Conservation (phyloP, 2,329 filamentous ascomycete genomes). For the Botryotinia globosa region DNA sequence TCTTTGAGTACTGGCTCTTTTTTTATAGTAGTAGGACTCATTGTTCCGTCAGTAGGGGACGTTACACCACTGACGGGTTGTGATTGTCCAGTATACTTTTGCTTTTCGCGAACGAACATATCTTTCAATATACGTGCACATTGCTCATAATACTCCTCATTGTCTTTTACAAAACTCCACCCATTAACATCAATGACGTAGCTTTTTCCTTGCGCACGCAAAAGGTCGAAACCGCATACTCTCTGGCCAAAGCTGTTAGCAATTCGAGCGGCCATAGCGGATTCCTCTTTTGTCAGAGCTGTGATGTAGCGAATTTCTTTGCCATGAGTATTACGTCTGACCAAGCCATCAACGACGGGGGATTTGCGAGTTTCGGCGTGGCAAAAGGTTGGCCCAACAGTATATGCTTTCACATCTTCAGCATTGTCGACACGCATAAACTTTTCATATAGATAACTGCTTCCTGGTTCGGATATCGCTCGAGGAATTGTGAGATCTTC, state of each 20-base stretch:
- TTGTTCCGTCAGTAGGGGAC: slow-evolving; percentile 25
- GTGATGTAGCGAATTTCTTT: slow-evolving; percentile 98
- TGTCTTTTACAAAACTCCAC: slow-evolving; percentile 99
- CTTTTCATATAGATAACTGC: slow-evolving; percentile 95
- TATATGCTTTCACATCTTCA: slow-evolving; percentile 98
- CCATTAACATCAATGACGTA: slow-evolving; percentile 99
- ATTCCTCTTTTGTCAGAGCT: slow-evolving; percentile 74
- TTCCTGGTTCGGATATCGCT: slow-evolving; percentile 73
- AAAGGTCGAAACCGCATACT: slow-evolving; percentile 92
- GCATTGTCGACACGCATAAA: slow-evolving; percentile 96
- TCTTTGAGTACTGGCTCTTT: slow-evolving; percentile 39
- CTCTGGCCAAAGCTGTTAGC: slow-evolving; percentile 88
- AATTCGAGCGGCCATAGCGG: slow-evolving; percentile 83
- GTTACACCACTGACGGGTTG: slow-evolving; percentile 40
- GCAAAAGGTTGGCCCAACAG: slow-evolving; percentile 87
- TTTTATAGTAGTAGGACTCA: slow-evolving; percentile 22
- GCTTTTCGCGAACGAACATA: slow-evolving; percentile 80
- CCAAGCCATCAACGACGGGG: slow-evolving; percentile 92
- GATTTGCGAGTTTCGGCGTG: slow-evolving; percentile 97
- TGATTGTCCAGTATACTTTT: slow-evolving; percentile 47
- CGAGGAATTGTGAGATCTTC: slow-evolving; percentile 72
- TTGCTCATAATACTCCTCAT: slow-evolving; percentile 96
- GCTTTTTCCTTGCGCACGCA: slow-evolving; percentile 83
- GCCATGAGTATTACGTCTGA: slow-evolving; percentile 92
- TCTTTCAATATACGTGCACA: slow-evolving; percentile 82